Percentiles rank a stretch among this genome's conserved stretches.
Conservation (phyloP, 306 rosid genomes). For the Prunus dulcis region DNA sequence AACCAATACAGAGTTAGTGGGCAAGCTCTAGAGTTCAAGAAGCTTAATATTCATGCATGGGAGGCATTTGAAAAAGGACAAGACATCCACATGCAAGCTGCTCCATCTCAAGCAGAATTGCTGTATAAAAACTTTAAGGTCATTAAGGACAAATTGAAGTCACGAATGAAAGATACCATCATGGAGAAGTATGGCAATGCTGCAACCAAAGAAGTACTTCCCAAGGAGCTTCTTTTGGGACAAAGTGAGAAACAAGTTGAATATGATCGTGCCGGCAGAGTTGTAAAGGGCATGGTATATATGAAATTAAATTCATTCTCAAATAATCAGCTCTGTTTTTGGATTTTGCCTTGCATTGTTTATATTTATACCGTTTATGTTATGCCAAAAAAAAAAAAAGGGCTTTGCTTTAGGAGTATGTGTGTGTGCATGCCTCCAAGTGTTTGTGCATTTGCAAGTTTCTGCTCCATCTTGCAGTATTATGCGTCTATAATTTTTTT, state of each 20-base stretch:
- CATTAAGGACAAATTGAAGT: slow-evolving; percentile 49
- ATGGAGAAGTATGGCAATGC: slow-evolving; percentile 66
- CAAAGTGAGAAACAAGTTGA: slow-evolving; percentile 61
- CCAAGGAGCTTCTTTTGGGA: slow-evolving; percentile 61
- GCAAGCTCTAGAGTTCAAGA: slow-evolving; percentile 59
- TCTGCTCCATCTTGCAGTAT: not conserved
- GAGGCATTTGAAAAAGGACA: slow-evolving; percentile 66
- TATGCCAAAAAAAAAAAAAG: not conserved
- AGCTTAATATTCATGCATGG: slow-evolving; percentile 58
- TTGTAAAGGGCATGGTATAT: slow-evolving; percentile 53
- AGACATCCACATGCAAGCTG: slow-evolving; percentile 64
- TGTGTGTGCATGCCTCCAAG: not conserved
- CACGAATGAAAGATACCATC: slow-evolving; percentile 45
- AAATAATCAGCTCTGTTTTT: not conserved
- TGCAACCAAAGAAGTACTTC: slow-evolving; percentile 44
- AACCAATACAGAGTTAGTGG: slow-evolving; percentile 53
- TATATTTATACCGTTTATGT: not conserved
- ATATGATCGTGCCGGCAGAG: slow-evolving; percentile 63
- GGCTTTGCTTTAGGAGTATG: not conserved
- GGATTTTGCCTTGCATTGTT: not conserved
- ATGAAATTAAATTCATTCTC: not conserved
- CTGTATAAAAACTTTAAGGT: slow-evolving; percentile 51
- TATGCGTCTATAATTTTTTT: not conserved
- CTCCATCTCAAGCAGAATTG: slow-evolving; percentile 71
- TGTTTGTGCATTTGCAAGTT: too few relatives aligned